A percentile compares a stretch with the other conserved stretches of the same genome.
These are phyloP conservation scores for Malassezia sympodialis DNA, from an alignment of 1,284 basidiomycete genomes.

Conservation along the genomic window DNA sequence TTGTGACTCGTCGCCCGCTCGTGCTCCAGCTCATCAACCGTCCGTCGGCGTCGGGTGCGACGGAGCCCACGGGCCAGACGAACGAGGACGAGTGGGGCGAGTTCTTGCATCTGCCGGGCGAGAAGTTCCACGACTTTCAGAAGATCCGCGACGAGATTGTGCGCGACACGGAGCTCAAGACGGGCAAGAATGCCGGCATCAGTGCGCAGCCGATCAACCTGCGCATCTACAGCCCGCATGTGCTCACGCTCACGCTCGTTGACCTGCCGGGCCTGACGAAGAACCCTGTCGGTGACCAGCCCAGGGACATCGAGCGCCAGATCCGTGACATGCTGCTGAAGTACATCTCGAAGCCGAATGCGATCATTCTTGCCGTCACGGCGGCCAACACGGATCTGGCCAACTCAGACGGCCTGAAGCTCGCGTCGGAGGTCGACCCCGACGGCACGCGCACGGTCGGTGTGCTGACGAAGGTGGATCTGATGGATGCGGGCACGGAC, in stretches of 20 bases:
- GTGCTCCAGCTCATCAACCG: conserved; percentile 90
- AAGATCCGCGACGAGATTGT: conserved; percentile 95
- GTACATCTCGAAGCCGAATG: conserved; percentile 80
- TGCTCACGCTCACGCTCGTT: conserved; percentile 89
- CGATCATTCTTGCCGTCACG: conserved; percentile 80
- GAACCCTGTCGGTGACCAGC: conserved; percentile 92
- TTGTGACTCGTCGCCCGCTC: conserved; percentile 87
- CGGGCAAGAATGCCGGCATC: conserved; percentile 75
- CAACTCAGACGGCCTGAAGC: conserved; percentile 92
- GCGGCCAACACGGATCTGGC: conserved; percentile 93
- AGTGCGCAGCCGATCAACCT: conserved; percentile 93
- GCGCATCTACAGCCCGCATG: conserved; percentile 89
- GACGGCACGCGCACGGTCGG: conserved; percentile 90
- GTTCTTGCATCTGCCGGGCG: conserved; percentile 76
- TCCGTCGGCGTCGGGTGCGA: conserved; percentile 44
- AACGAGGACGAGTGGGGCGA: conserved; percentile 97
- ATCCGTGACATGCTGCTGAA: conserved; percentile 93
- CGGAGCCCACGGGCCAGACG: conserved; percentile 51
- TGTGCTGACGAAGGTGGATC: conserved; percentile 92
- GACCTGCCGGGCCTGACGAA: conserved; percentile 94
- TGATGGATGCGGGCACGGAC: conserved; percentile 95
- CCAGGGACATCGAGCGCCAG: conserved; percentile 92
- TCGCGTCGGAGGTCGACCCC: conserved; percentile 91
- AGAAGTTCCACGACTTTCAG: conserved; percentile 94
- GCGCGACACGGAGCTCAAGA: conserved; percentile 92